Evolutionary conservation across 2,329 filamentous ascomycete genomes (phyloP), one percentile per base, ranked within the genome.

Genomic region (Monilinia fructicola): DNA sequence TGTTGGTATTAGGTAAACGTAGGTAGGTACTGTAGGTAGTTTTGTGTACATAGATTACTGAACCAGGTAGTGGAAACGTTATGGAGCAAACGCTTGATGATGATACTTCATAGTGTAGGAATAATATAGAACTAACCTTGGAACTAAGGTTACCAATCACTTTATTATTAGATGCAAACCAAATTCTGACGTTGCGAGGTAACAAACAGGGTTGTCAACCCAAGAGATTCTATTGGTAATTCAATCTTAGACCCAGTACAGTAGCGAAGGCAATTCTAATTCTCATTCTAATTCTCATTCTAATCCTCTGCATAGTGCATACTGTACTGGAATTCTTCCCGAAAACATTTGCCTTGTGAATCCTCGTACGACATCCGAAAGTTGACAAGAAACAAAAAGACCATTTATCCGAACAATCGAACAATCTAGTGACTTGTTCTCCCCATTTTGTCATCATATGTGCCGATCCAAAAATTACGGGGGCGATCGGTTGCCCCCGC

Each of bases 381-480:
- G 16, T 6, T 7, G 7, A 12, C 23, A 48, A 31, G 3, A 14
- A 12, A 46, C 31, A 0, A 6, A 16, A 55, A 44, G 50, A 55
- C 50, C 21, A 48, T 38, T 63, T 48, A 23, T 35, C 18, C 38
- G 26, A 23, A 7, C 21, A 16, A 46, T 58, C 26, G 46, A 26
- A 46, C 52, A 56, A 58, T 46, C 56, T 3, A 1, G 40, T 23
- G 52, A 16, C 3, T 23, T 35, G n/a, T 23, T 46, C 52, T 56
- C 40, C 48, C 28, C 58, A 26, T 35, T 48, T 21, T 35, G 38
- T 23, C 40, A 35, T 31, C 40, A 21, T 18, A 21, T 23, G 35
- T 56, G 61, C 28, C 21, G 40, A 26, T 56, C 18, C 35, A 6
- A 21, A 56, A 64, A 46, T 42, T 56, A 52, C 52, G 61, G 61